A percentile compares a stretch with the other conserved stretches of the same genome.
phyloP scores from a whole-genome alignment of 139 green algal species.

The Zygnema cylindricum region DNA sequence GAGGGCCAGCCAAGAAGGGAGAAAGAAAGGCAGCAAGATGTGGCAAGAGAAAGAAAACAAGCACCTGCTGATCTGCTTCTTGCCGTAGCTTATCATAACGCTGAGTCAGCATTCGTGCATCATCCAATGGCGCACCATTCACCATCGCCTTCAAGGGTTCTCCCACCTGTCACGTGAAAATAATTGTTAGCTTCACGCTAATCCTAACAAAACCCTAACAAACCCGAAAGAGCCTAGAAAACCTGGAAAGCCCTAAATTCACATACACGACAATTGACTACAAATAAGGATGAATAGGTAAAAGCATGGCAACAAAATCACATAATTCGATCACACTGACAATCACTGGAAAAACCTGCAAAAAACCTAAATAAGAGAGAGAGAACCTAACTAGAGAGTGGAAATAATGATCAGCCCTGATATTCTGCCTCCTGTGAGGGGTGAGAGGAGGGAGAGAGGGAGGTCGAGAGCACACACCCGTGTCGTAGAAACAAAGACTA shows the following conservation, averaged over 20 bases:
- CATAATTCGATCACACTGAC: constrained; percentile 19
- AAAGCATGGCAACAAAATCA: constrained; percentile 12
- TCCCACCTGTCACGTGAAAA: constrained; percentile 7
- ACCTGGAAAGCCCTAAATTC: neutral
- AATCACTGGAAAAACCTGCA: too few relatives aligned
- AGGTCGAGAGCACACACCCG: too few relatives aligned
- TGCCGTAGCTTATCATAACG: constrained; percentile 53
- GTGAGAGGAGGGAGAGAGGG: too few relatives aligned
- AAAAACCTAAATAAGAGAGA: too few relatives aligned
- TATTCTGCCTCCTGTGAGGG: constrained; percentile 1
- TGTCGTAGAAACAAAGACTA: constrained; percentile 12
- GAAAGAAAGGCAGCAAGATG: neutral
- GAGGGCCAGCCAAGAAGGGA: neutral
- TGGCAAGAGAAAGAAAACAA: neutral
- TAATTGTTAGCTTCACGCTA: constrained; percentile 21
- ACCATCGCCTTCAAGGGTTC: constrained; percentile 53
- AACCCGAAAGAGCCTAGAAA: neutral
- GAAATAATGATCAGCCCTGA: too few relatives aligned
- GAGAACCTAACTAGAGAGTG: too few relatives aligned
- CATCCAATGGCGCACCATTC: constrained; percentile 42
- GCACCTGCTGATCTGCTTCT: constrained; percentile 41
- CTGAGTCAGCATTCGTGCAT: constrained; percentile 41
- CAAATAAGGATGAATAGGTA: constrained; percentile 21
- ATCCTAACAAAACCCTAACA: constrained; percentile 23
- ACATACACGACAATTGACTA: constrained; percentile 4